Evolutionary conservation across 108 stramenopile species (phyloP), one percentile per base, ranked within the genome.

Genomic region (Nitzschia sp.): DNA sequence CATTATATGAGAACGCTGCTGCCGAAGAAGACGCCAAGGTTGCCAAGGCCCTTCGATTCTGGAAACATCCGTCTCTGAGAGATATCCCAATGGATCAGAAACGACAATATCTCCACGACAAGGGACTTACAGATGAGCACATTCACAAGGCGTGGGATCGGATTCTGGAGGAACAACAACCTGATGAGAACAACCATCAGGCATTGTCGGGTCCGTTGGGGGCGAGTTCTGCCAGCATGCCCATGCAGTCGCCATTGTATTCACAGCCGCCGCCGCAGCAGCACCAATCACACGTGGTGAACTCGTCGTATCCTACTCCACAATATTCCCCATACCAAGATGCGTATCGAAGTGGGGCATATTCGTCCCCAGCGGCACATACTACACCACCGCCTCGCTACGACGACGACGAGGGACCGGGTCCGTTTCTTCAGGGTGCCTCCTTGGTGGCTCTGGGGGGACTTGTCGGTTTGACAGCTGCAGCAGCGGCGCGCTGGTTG

Each of bases 401-500:
- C 2, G 66, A 62, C 6, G 61, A 69, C n/a, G 64, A 63, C 0
- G 79, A 69, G 24, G 64, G 59, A 23, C 46, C 66, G 0, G 42
- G 62, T 33, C 31, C 64, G 23, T 55, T 70, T n/a, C 55, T 76
- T 18, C 64, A 64, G 19, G 72, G 68, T 2, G 36, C 55, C 29
- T 70, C 73, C 4, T 42, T 72, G 21, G 60, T 80, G 29, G 47
- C 81, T 6, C 62, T 78, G 23, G 84, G 84, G 31, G 72, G 80
- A 2, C 42, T 76, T 11, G 30, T 85, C 5, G 84, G 84, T 2
- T 45, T 85, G 42, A 74, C 75, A 1, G 84, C 80, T 9, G 84
- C 80, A 21, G 93, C 93, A 15, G 86, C 90, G 6, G 46, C 85
- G 0, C 86, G 93, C 62, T 94, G 93, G 93, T 66, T 94, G 59